Evolutionary conservation across 1,284 basidiomycete species (phyloP).

Genomic region (Chiua sp.): DNA sequence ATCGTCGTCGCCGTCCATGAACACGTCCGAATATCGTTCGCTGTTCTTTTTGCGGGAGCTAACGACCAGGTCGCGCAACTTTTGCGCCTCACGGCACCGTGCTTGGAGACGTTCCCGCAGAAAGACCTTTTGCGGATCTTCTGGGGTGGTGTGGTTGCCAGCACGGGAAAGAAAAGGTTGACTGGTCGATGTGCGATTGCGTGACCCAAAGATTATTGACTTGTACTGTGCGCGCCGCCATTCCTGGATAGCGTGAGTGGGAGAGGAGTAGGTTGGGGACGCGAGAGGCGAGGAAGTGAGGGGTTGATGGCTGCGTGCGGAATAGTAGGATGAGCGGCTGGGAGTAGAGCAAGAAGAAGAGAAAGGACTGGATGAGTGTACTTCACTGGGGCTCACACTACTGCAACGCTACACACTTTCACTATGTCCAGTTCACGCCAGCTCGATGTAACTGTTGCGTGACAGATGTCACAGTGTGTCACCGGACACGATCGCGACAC

Average conservation of each 20-base stretch:
- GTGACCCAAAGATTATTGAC: constrained; percentile 23
- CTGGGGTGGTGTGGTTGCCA: constrained; percentile 15
- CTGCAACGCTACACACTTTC: too few relatives aligned
- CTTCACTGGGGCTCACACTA: too few relatives aligned
- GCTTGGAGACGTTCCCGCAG: constrained; percentile 66
- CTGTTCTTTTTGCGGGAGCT: constrained; percentile 45
- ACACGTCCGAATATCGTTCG: constrained; percentile 53
- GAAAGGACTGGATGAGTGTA: constrained; percentile 26
- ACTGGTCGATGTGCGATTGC: constrained; percentile 5
- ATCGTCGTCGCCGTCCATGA: constrained; percentile 58
- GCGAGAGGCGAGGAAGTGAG: constrained; percentile 55
- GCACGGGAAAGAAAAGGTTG: constrained; percentile 15
- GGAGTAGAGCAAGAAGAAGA: constrained; percentile 30
- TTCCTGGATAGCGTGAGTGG: constrained; percentile 42
- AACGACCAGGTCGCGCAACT: constrained; percentile 56
- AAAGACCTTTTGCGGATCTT: constrained; percentile 52
- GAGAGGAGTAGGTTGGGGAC: constrained; percentile 43
- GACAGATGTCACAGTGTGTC: too few relatives aligned
- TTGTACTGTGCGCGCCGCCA: constrained; percentile 57
- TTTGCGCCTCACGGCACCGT: constrained; percentile 61
- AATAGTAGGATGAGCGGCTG: constrained; percentile 33
- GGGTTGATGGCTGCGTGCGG: constrained; percentile 41
- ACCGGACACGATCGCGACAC: too few relatives aligned
- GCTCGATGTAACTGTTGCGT: too few relatives aligned
- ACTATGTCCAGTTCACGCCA: too few relatives aligned